Base-by-base conservation (phyloP, 2,329 filamentous ascomycete genomes). In the Pochonia chlamydosporia region DNA sequence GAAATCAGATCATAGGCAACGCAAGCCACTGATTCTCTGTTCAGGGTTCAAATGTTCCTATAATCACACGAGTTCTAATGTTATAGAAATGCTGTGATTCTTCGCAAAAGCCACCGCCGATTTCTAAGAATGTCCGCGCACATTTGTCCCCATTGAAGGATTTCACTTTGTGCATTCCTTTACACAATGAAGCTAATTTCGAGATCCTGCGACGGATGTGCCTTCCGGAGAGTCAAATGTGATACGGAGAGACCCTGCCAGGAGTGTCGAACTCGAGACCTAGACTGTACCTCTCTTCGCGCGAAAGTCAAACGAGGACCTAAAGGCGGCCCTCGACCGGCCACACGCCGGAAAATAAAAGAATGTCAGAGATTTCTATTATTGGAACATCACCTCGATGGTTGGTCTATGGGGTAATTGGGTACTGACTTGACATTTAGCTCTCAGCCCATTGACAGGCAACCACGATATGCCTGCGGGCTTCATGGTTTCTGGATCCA, bases 121-220 rank as follows among this genome's bases (percentile, higher is more conserved):
- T 13, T 8, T 28, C 26, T 28, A 7, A 28, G 7, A 28, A 28
- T 7, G 7, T 13, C 7, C 26, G n/a, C n/a, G n/a, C n/a, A n/a
- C n/a, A n/a, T n/a, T n/a, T n/a, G n/a, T n/a, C n/a, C n/a, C n/a
- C n/a, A n/a, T n/a, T n/a, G n/a, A n/a, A n/a, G n/a, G n/a, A n/a
- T n/a, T n/a, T n/a, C n/a, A n/a, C n/a, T n/a, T n/a, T n/a, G n/a
- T n/a, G n/a, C n/a, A n/a, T n/a, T n/a, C n/a, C n/a, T 28, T 28
- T 7, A 8, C 26, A 8, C 26, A 28, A 46, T 41, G 18, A 46
- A 46, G 20, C 26, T 36, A 18, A 46, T 46, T 13, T 46, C 44
- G 23, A 46, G 44, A 18, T 46, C 44, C 33, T 46, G 44, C 28
- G 44, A 41, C 28, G 44, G 37, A 18, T 41, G 44, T 23, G 36